Percentiles rank a stretch among this genome's conserved stretches.
These are phyloP conservation scores for Lasiodiplodia sp. DNA, from an alignment of 2,329 filamentous ascomycete genomes.

Conservation along the genomic window DNA sequence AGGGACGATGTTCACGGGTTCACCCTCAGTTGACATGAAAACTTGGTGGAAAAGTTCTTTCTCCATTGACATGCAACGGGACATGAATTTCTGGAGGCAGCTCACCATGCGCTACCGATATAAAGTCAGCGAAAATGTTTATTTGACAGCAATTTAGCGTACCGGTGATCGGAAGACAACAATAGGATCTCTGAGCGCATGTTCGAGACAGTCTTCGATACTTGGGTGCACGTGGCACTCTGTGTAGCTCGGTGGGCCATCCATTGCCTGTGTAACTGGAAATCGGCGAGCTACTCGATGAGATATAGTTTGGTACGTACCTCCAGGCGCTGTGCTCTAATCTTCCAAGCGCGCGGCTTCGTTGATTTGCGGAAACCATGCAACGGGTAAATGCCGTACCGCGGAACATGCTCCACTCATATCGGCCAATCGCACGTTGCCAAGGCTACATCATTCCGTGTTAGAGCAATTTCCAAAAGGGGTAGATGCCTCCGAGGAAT, in stretches of 20 bases:
- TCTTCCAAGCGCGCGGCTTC: not conserved
- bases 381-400: too few relatives aligned
- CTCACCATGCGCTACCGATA: not conserved
- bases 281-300: slow-evolving; percentile 1
- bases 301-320: not conserved
- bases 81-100: not conserved
- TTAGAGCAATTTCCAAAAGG: too few relatives aligned
- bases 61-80: not conserved
- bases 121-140: not conserved
- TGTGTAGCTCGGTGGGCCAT: not conserved
- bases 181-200: not conserved
- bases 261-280: not conserved
- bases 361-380: not conserved
- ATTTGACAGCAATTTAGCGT: not conserved
- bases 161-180: not conserved
- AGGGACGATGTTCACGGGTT: not conserved
- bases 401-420: too few relatives aligned
- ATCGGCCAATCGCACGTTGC: too few relatives aligned
- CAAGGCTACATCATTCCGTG: too few relatives aligned
- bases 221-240: not conserved
- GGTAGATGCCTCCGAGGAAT: too few relatives aligned
- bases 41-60: not conserved
- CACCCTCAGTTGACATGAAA: not conserved
- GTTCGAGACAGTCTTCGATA: slow-evolving; percentile 1
- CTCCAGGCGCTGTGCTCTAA: not conserved